phyloP scores from a whole-genome alignment of 2,329 filamentous ascomycete genomes.

The Fusarium pseudograminearum region DNA sequence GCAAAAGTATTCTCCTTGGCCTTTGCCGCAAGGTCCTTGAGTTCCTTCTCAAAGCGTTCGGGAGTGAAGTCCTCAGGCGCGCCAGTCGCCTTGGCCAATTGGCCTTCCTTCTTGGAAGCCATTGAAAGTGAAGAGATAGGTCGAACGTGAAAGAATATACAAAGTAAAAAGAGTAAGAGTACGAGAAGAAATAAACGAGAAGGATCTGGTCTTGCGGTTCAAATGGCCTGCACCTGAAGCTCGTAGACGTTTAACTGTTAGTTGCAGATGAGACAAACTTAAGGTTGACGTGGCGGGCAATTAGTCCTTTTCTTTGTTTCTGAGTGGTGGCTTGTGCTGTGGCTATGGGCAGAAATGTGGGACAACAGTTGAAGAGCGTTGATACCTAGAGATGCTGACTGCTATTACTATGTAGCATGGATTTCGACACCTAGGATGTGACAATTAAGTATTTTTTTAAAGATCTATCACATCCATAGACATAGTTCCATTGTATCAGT shows the following conservation, averaged over 20 bases:
- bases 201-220: conserved; percentile 34
- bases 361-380: background rate
- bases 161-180: conserved; percentile 4
- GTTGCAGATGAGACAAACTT: conserved; percentile 35
- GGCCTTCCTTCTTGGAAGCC: conserved; percentile 39
- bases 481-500: background rate
- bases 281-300: conserved; percentile 43
- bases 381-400: background rate
- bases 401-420: no score
- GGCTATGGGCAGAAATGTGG: conserved; percentile 27
- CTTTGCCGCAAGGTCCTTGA: conserved; percentile 63
- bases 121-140: conserved; percentile 22
- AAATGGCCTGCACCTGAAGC: conserved; percentile 52
- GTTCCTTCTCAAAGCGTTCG: conserved; percentile 67
- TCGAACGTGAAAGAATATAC: conserved; percentile 22
- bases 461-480: background rate
- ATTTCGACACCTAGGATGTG: background rate
- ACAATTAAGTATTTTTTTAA: background rate
- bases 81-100: conserved; percentile 38
- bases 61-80: conserved; percentile 57
- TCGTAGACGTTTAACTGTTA: conserved; percentile 42
- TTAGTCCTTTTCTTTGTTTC: conserved; percentile 27
- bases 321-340: conserved; percentile 41
- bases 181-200: conserved; percentile 4
- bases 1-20: conserved; percentile 50